Base-by-base conservation (phyloP, 768 basidiomycete species). In the Macrocybe gigantea region DNA sequence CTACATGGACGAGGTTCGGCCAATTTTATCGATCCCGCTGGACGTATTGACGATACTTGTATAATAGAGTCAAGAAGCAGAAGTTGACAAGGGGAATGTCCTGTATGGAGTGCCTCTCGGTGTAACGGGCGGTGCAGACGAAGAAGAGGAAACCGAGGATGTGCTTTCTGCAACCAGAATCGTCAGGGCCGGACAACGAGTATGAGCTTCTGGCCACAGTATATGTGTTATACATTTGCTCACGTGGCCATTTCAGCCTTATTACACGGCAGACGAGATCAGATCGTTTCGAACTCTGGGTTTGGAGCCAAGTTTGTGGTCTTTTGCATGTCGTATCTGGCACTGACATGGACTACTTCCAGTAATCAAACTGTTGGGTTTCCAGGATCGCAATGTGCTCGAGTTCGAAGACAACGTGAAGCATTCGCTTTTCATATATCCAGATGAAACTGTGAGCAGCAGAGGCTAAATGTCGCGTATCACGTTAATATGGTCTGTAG, bases 361-460 rank as follows among this genome's bases (percentile, higher is more conserved):
- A 90, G 92, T 84, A 8, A 79, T 99, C 60, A 93, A 86, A 63
- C 80, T 99, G 5, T 80, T 99, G 29, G 96, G 96, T 5, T 98
- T 97, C 72, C 93, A 93, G 61, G 73, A 85, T 45, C 75, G 74
- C 9, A 64, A 64, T 5, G 75, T 85, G 53, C 74, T 98, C 1
- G 66, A 68, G 1, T 88, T 94, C 54, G 88, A 93, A 60, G 91
- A 97, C 60, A 95, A 94, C 55, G 65, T 96, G 59, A 95, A 92
- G 59, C 93, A 97, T 65, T 85, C 93, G 0, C 65, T 80, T 40
- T 98, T 98, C 62, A 79, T 98, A 47, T 90, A 92, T 62, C 96
- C 96, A 0, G 85, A 94, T 57, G 96, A 99, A 62, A 68, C 79
- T 67, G 95, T 92, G 53, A 47, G 76, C 63, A 5, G 32, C 35